Evolutionary conservation across 1,139 yeast species (phyloP), one percentile per base, ranked within the genome.

Genomic region (Hansenula sp.): DNA sequence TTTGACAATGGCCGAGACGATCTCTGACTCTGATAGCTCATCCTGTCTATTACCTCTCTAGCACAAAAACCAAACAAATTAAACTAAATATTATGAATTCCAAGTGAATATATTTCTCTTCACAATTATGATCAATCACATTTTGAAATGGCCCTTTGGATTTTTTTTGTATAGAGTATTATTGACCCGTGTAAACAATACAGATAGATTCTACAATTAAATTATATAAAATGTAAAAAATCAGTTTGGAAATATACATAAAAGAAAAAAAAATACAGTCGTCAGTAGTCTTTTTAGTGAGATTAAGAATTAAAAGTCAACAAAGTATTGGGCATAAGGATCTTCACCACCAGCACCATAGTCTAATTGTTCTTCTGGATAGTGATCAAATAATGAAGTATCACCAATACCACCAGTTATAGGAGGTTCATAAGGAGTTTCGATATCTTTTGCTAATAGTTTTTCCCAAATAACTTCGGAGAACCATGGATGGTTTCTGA

Each of bases 401-500:
- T 92, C 98, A 51, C 98, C 98, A 29, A 88, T 94, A 29, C 97
- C 97, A 18, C 94, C 82, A 39, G 95, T 87, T 58, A 92, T 89
- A 16, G 97, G 97, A 20, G 98, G 98, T 65, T 92, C 97, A 60
- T 92, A 92, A 4, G 98, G 98, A 12, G 98, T 92, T 60, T 92
- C 98, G 47, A 92, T 92, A 58, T 90, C 96, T 60, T 90, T 82
- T 24, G 87, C 76, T 44, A 89, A 69, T 44, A 92, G 73, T 58
- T 90, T 84, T 53, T 89, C 96, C 98, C 98, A 92, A 34, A 90
- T 86, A 29, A 92, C 97, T 61, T 92, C 98, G 41, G 81, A 71
- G 60, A 92, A 92, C 97, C 98, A 92, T 3, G 92, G 83, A 60
- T 92, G 98, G 49, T 77, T 75, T 63, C 90, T 87, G 47, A 92